phyloP scores from a whole-genome alignment of 2,329 filamentous ascomycete species.

The Xylaria hypoxylon region DNA sequence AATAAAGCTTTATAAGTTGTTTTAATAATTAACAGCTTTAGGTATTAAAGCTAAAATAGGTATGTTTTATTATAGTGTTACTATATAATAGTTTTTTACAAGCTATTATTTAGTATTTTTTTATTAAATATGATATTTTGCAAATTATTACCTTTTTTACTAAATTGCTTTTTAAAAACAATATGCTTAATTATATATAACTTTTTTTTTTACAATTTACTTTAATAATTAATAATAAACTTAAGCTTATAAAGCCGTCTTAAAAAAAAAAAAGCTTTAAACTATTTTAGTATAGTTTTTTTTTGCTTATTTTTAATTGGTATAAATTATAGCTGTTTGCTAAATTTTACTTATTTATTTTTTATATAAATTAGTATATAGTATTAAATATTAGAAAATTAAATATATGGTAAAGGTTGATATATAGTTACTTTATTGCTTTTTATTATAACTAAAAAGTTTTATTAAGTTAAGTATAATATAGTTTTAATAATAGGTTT shows the following conservation, averaged over 20 bases:
- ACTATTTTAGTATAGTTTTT: slow-evolving; percentile 50
- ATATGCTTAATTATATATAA: slow-evolving; percentile 66
- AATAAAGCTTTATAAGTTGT: slow-evolving; percentile 66
- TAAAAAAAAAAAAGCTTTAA: slow-evolving; percentile 66
- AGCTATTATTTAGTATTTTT: slow-evolving; percentile 53
- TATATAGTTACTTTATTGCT: slow-evolving; percentile 49
- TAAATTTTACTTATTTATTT: slow-evolving; percentile 47
- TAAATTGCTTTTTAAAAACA: slow-evolving; percentile 59
- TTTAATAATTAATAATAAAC: slow-evolving; percentile 67
- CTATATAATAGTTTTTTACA: slow-evolving; percentile 58
- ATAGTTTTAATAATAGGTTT: too few species aligned
- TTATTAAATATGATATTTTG: slow-evolving; percentile 68
- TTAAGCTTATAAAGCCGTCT: slow-evolving; percentile 66
- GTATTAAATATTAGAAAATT: background rate
- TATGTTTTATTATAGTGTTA: slow-evolving; percentile 70
- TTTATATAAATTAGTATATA: slow-evolving; percentile 49
- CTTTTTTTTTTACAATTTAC: slow-evolving; percentile 59
- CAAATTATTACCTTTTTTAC: slow-evolving; percentile 60
- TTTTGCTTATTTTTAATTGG: slow-evolving; percentile 40
- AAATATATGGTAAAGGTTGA: slow-evolving; percentile 5
- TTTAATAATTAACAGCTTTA: slow-evolving; percentile 67
- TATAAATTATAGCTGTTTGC: slow-evolving; percentile 53
- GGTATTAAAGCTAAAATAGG: slow-evolving; percentile 59
- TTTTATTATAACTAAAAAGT: too few species aligned
- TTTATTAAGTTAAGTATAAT: too few species aligned